Evolutionary conservation across 441 rosid species (phyloP).

Genomic region (Hura crepitans): DNA sequence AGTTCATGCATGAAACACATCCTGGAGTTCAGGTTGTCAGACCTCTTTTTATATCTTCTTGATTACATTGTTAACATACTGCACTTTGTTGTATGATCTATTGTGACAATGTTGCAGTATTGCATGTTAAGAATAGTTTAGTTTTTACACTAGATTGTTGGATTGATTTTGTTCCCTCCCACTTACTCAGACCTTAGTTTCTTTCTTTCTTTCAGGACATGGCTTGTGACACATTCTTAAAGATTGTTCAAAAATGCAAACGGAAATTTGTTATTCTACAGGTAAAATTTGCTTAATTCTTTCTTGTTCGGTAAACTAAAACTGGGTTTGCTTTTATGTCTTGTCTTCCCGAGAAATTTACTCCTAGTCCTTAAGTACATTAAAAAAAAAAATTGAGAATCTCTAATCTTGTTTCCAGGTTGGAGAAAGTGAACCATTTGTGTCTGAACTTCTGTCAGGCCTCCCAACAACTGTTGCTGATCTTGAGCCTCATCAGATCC

Average conservation of each 20-base stretch:
- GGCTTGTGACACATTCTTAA: conserved; percentile 99
- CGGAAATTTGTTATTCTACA: conserved; percentile 94
- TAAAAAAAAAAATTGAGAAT: neutral
- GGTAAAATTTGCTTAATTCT: conserved; percentile 38
- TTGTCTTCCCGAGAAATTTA: neutral
- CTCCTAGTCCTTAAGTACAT: neutral
- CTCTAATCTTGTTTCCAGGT: conserved; percentile 51
- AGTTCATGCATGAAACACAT: conserved; percentile 99
- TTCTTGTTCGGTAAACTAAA: no score
- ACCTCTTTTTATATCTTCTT: conserved; percentile 11
- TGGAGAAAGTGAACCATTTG: conserved; percentile 97
- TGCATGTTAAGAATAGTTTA: neutral
- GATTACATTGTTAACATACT: neutral
- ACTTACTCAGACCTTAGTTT: no score
- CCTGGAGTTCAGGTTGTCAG: conserved; percentile 95
- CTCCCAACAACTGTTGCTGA: conserved; percentile 90
- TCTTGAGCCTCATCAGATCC: conserved; percentile 99
- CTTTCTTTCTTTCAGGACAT: conserved; percentile 67
- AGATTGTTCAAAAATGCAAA: conserved; percentile 99
- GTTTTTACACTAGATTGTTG: neutral
- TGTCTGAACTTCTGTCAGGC: conserved; percentile 92
- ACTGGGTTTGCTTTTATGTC: neutral
- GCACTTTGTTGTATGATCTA: neutral
- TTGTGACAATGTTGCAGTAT: neutral
- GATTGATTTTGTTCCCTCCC: neutral